Percentiles rank a stretch among this genome's conserved stretches.
These are phyloP conservation scores for Ophiocytium majus DNA, from an alignment of 352 stramenopile genomes.

Conservation along the genomic window DNA sequence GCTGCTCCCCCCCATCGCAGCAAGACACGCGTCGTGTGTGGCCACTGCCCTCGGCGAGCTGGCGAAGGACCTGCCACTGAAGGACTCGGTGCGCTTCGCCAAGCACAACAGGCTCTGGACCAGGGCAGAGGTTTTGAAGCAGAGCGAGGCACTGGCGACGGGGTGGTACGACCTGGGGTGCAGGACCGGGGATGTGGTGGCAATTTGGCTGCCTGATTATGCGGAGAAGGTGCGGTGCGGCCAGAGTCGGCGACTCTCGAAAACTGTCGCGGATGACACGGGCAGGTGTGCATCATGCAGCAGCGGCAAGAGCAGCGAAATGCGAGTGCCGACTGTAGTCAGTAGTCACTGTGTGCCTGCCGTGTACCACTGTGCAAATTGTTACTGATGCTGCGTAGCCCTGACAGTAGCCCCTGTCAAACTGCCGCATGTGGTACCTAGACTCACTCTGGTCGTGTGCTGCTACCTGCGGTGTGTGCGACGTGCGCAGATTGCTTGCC, in stretches of 20 bases:
- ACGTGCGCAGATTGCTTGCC: conserved; percentile 15
- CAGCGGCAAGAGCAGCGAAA: too few relatives aligned
- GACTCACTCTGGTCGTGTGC: too few relatives aligned
- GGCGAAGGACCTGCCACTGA: neutral
- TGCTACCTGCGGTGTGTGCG: too few relatives aligned
- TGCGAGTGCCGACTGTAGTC: too few relatives aligned
- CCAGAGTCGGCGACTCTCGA: too few relatives aligned
- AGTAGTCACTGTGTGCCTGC: too few relatives aligned
- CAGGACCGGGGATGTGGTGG: conserved; percentile 2
- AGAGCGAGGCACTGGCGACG: conserved; percentile 14
- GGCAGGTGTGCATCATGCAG: too few relatives aligned
- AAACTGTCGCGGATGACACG: too few relatives aligned
- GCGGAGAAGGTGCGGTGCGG: conserved; percentile 14
- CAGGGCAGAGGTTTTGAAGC: neutral
- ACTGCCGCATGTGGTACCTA: too few relatives aligned
- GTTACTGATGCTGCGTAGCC: too few relatives aligned
- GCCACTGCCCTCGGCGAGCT: neutral
- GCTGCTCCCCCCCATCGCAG: neutral
- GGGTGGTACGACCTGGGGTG: conserved; percentile 14
- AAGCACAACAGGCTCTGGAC: conserved; percentile 18
- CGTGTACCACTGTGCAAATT: too few relatives aligned
- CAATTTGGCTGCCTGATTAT: conserved; percentile 15
- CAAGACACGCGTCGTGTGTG: conserved; percentile 1
- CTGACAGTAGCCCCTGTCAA: too few relatives aligned
- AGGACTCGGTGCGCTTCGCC: neutral